phyloP scores from a whole-genome alignment of 495 filamentous ascomycete species.

The Darksidea phi region DNA sequence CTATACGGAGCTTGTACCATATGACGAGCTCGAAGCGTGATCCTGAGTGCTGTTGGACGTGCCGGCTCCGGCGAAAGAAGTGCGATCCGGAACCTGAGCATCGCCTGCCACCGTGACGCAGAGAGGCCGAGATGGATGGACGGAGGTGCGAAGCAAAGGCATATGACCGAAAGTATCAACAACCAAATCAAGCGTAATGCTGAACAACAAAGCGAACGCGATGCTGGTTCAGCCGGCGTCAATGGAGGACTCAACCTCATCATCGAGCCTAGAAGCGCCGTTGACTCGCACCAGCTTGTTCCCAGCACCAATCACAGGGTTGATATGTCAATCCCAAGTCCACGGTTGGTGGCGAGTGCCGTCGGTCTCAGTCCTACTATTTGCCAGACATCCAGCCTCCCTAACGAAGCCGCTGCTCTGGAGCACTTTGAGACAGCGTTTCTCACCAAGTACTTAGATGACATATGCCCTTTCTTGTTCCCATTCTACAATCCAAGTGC shows the following conservation, averaged over 20 bases:
- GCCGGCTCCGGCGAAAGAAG: background rate
- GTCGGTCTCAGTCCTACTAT: background rate
- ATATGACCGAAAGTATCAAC: background rate
- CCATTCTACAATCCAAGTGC: conserved; percentile 8
- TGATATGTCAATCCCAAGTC: background rate
- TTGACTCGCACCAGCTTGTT: background rate
- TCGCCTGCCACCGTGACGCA: background rate
- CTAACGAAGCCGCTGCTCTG: background rate
- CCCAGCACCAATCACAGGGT: background rate
- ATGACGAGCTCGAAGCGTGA: background rate
- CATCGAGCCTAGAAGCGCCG: background rate
- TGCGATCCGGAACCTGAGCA: background rate
- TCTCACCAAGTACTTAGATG: conserved; percentile 15
- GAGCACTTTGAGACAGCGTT: conserved; percentile 10
- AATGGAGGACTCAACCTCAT: background rate
- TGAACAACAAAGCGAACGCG: background rate
- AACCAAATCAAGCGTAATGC: background rate
- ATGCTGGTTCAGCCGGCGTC: background rate
- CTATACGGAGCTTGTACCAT: too few relatives aligned
- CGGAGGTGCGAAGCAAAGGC: background rate
- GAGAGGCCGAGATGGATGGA: background rate
- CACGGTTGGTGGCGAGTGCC: background rate
- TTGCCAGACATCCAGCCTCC: background rate
- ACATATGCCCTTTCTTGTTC: conserved; percentile 6
- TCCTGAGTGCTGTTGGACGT: background rate